Evolutionary conservation across 164 flowering plant species (phyloP), one percentile per base, ranked within the genome.

Genomic region (Aristolochia fimbriata): DNA sequence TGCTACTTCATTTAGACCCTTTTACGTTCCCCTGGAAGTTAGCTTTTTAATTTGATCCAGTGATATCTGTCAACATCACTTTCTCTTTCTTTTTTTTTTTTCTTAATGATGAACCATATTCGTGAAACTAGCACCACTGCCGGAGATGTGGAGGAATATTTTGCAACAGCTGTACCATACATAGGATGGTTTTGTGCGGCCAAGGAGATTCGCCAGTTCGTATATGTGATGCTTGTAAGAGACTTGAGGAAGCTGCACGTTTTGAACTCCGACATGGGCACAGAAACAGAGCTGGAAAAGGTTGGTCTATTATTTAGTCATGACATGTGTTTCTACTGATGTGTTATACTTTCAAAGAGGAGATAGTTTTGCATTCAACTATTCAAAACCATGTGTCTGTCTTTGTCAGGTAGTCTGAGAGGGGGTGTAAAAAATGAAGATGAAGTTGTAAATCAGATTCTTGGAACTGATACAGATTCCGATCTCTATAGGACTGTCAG

Each of bases 131-230:
- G 99, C 99, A 90, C 75, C 99, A 93, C 41, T 90, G 99, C 67
- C 82, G 99, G 37, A 76, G 99, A 71, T 93, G 99, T 70, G 98
- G 97, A 58, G 98, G 98, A 48, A 15, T 93, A 56, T 90, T 86
- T 71, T 93, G 98, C 77, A 73, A 65, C 68, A 82, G 74, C 62
- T 93, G 98, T 68, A 86, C 97, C n/a, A 88, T 74, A 69, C 84
- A 78, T 59, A 74, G 97, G 63, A 87, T 93, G 88, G 52, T 80
- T 33, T 73, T 93, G 57, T 85, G 94, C 14, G 99, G 99, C 19
- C 99, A 93, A 78, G 99, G 99, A 50, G 99, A 93, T 66, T 88
- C 97, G 7, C 85, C 87, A 10, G 99, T 93, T 59, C 87, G 99
- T 56, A 82, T 90, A 51, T 93, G 97, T 69, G 97, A 86, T 30